A percentile compares a stretch with the other conserved stretches of the same genome.
Conservation (phyloP, 2,329 filamentous ascomycete genomes). For the Amauroascus verrucosus region DNA sequence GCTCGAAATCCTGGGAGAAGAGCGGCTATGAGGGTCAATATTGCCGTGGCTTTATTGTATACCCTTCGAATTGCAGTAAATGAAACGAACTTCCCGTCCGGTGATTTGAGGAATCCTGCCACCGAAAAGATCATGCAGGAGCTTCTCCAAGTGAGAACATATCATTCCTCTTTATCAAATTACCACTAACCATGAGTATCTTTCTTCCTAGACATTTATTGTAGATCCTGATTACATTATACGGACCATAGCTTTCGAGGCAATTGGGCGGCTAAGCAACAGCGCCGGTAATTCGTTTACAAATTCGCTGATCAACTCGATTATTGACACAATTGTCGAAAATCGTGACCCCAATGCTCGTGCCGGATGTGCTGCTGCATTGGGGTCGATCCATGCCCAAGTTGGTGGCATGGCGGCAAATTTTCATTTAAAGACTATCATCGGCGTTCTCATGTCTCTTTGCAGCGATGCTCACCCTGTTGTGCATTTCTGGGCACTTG, state of each 20-base stretch:
- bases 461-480: slow-evolving; percentile 90
- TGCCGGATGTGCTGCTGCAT: slow-evolving; percentile 85
- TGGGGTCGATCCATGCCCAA: slow-evolving; percentile 88
- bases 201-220: slow-evolving; percentile 54
- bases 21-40: slow-evolving; percentile 82
- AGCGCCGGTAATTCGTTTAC: slow-evolving; percentile 80
- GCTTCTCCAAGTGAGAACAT: slow-evolving; percentile 60
- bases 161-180: slow-evolving; percentile 21
- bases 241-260: slow-evolving; percentile 73
- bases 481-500: slow-evolving; percentile 93
- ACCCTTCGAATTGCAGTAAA: slow-evolving; percentile 75
- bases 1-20: slow-evolving; percentile 80
- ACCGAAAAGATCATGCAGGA: slow-evolving; percentile 63
- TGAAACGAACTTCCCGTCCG: slow-evolving; percentile 62
- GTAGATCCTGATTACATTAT: slow-evolving; percentile 77
- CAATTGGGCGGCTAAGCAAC: slow-evolving; percentile 74
- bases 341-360: slow-evolving; percentile 89
- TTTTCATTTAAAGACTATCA: slow-evolving; percentile 89
- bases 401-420: slow-evolving; percentile 96
- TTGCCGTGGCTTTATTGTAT: slow-evolving; percentile 68
- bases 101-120: slow-evolving; percentile 61
- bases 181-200: neutral
- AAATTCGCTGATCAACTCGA: slow-evolving; percentile 75
- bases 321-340: slow-evolving; percentile 87
- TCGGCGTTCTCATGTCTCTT: slow-evolving; percentile 96